Base-by-base conservation (phyloP, 2,329 filamentous ascomycete species). In the Colletotrichum lupini region DNA sequence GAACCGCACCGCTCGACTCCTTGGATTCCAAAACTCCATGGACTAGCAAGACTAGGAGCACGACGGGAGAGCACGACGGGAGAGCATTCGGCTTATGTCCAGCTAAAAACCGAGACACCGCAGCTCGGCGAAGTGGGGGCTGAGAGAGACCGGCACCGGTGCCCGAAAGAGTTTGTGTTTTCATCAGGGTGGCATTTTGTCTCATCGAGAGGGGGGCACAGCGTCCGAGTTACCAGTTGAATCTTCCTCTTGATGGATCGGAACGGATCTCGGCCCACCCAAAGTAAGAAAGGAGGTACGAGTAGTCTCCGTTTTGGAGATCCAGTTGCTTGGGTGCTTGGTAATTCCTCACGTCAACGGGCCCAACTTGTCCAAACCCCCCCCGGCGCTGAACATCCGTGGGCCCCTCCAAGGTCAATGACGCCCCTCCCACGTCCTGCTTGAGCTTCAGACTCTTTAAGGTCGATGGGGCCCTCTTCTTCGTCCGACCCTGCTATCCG, bases 341-440 rank as follows among this genome's bases (percentile, higher is more conserved):
- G 67, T 73, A 61, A 70, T 73, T 60, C 53, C 55, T 73, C 70
- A 70, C 67, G 67, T 61, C 67, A 65, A 73, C 60, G 46, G 37
- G 59, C 52, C 37, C 37, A 42, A 42, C 37, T 42, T 42, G 16
- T 42, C 37, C 59, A 32, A 53, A 19, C 32, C 42, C 37, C n/a
- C 24, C 60, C 46, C 42, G 37, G 58, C 57, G 22, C n/a, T 59
- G 14, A 37, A 30, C 46, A 16, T 52, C 70, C 56, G 61, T 24
- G 42, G 62, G 60, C 42, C 60, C 60, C 46, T 53, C 37, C 46
- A 19, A 5, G 12, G 42, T 49, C 60, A 28, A 63, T 63, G 60
- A 57, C 19, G 57, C 57, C 57, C 64, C 68, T 68, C 64, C 26
- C 55, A 42, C 32, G 26, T 55, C 19, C 28, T 35, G 30, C 12